Evolutionary conservation across 2,329 filamentous ascomycete genomes (phyloP), one percentile per base, ranked within the genome.

Genomic region (Ophiostoma fasciatum): DNA sequence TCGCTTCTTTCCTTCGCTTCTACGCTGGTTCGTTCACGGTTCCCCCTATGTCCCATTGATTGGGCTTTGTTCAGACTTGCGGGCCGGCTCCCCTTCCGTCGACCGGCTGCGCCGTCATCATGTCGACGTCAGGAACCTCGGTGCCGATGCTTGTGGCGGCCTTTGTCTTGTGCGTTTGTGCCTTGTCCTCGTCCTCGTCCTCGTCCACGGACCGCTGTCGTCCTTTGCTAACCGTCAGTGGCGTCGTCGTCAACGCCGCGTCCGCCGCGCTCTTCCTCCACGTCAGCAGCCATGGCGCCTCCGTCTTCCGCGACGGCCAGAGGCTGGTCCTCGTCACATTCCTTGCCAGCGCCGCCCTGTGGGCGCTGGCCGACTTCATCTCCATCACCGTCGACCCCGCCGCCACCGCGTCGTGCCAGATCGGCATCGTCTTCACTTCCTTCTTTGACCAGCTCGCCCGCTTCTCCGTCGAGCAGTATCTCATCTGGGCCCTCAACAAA

Each of bases 271-370:
- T 63, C 44, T 55, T 65, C 51, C 56, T 66, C 46, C 57, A 61
- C 42, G 45, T 56, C 44, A 64, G 56, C 48, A 61, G 62, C 45
- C 58, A 67, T 58, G 58, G 61, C 49, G 59, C 59, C 41, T 53
- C 62, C 28, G 52, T 70, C 41, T 60, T 68, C 49, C 61, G 64
- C 53, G 66, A 73, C 56, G 65, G 67, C 57, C 62, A 64, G 68
- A 73, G 70, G 69, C 70, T 74, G 68, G 68, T 63, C 68, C 69
- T 74, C 67, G 55, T 64, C 48, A 52, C 58, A 45, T 73, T 72
- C 50, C 60, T 73, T 48, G 42, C 61, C 19, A 58, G 61, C 39
- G 58, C 66, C 21, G 60, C 61, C 44, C 55, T 69, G 33, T 75
- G 71, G 71, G 67, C 68, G 31, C 53, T 66, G 28, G 50, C 60